Conservation (phyloP, 139 green algal genomes). For the Pycnococcus provasolii region DNA sequence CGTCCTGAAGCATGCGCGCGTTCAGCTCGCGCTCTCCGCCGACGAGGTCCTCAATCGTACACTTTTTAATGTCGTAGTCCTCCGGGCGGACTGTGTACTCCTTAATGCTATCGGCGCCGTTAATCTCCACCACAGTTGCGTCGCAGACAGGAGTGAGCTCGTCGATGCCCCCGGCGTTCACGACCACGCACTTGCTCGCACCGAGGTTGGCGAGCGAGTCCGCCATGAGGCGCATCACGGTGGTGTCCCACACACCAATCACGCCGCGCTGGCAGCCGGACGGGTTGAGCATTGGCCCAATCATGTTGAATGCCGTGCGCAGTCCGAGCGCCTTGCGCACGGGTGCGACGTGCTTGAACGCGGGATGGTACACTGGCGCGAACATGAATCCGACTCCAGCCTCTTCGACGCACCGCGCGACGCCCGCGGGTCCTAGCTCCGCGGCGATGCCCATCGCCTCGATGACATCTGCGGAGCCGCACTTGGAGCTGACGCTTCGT, state of each 20-base stretch:
- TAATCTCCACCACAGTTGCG: slow-evolving; percentile 81
- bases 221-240: slow-evolving; percentile 70
- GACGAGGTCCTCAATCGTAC: slow-evolving; percentile 75
- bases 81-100: slow-evolving; percentile 37
- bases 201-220: slow-evolving; percentile 24
- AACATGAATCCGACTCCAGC: slow-evolving; percentile 94
- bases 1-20: slow-evolving; percentile 57
- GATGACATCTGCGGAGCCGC: slow-evolving; percentile 80
- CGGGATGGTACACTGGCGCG: slow-evolving; percentile 71
- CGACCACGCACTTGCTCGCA: slow-evolving; percentile 54
- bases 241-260: slow-evolving; percentile 78
- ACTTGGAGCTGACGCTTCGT: slow-evolving; percentile 83
- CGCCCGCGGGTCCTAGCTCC: slow-evolving; percentile 72
- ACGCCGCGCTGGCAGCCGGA: slow-evolving; percentile 69
- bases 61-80: slow-evolving; percentile 80
- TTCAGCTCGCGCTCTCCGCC: slow-evolving; percentile 82
- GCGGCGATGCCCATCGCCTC: slow-evolving; percentile 82
- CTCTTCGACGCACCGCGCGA: slow-evolving; percentile 68
- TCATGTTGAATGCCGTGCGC: slow-evolving; percentile 83
- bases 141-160: slow-evolving; percentile 91
- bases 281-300: slow-evolving; percentile 95
- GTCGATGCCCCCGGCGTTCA: slow-evolving; percentile 84
- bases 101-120: slow-evolving; percentile 25
- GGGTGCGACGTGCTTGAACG: slow-evolving; percentile 57
- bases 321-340: slow-evolving; percentile 68